Evolutionary conservation across 1,139 yeast genomes (phyloP), one percentile per base, ranked within the genome.

Genomic region (Pichia sp.): DNA sequence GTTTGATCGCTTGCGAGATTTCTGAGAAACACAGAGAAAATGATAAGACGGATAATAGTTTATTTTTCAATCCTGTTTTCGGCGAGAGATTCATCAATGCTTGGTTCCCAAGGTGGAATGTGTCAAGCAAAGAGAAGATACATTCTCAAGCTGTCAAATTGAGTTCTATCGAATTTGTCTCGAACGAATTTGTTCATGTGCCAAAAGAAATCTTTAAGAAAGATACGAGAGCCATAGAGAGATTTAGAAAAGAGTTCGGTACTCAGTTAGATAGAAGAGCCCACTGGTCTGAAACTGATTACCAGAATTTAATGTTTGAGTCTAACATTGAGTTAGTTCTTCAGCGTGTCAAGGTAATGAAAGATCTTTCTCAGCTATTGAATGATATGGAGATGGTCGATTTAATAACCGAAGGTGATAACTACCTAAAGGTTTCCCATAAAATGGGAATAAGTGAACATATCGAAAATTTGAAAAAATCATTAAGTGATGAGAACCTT

Each of bases 401-500:
- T 1, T 65, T 77, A 12, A 81, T 89, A 66, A 71, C 71, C 24
- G 60, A 66, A 1, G 71, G 72, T 34, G 60, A 65, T 2, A 83
- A 83, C 58, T 87, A 72, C 59, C 61, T 69, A 2, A 78, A 77
- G 46, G 73, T 81, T 34, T 75, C 79, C 50, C 73, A 77, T 51
- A 80, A 78, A 58, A 74, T 75, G 54, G 59, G 67, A 42, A 67
- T 87, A 42, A 75, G 77, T 55, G 65, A 69, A 17, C 78, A 84
- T 59, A 83, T 91, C 24, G 79, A 74, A 5, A 71, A 75, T 0
- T 71, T 91, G 61, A 81, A 84, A 63, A 76, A 77, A 50, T 72
- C 86, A 50, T 79, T 91, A 59, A 85, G 95, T 0, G 96, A 89
- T 60, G 96, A 92, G 63, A 95, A 92, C 64, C 75, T 95, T 66